A percentile compares a stretch with the other conserved stretches of the same genome.
Evolutionary conservation across 2,329 filamentous ascomycete genomes (phyloP).

Genomic region (Neonectria neomacrospora): DNA sequence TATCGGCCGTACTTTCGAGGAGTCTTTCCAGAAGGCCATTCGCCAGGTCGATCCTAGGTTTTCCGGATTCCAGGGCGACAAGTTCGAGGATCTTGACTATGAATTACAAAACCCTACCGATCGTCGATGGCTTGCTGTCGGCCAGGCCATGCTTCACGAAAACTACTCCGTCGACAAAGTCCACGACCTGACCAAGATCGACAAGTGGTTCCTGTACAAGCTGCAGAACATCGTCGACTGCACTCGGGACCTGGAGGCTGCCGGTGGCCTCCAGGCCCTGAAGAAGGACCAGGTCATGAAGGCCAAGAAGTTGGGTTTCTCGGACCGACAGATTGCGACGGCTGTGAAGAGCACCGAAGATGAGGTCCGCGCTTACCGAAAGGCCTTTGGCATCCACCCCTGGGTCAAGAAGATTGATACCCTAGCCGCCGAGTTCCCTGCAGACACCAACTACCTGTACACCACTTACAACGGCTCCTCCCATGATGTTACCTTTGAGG

Average conservation of each 20-base stretch:
- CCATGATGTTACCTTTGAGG: constrained; percentile 93
- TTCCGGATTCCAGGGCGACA: constrained; percentile 92
- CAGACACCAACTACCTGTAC: constrained; percentile 94
- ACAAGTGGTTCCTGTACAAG: constrained; percentile 99
- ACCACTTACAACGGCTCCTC: constrained; percentile 97
- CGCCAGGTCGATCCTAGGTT: constrained; percentile 95
- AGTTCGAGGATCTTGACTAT: constrained; percentile 92
- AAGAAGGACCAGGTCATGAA: constrained; percentile 90
- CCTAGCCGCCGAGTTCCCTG: constrained; percentile 94
- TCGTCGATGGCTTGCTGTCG: constrained; percentile 95
- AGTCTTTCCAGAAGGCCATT: constrained; percentile 99
- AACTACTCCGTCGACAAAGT: constrained; percentile 92
- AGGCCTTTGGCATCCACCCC: constrained; percentile 88
- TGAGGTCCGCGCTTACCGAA: constrained; percentile 85
- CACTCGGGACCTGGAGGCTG: constrained; percentile 84
- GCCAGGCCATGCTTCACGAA: constrained; percentile 97
- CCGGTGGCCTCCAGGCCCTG: constrained; percentile 83
- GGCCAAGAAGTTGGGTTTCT: constrained; percentile 98
- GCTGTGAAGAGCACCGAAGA: constrained; percentile 89
- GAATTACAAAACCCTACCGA: constrained; percentile 94
- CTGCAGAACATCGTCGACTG: constrained; percentile 96
- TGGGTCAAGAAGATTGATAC: constrained; percentile 99
- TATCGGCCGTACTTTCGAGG: constrained; percentile 97
- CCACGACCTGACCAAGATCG: constrained; percentile 96
- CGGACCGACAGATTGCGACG: constrained; percentile 91